A percentile compares a stretch with the other conserved stretches of the same genome.
Evolutionary conservation across 1,139 yeast genomes (phyloP).

Genomic region (Blastobotrys capitulatus): DNA sequence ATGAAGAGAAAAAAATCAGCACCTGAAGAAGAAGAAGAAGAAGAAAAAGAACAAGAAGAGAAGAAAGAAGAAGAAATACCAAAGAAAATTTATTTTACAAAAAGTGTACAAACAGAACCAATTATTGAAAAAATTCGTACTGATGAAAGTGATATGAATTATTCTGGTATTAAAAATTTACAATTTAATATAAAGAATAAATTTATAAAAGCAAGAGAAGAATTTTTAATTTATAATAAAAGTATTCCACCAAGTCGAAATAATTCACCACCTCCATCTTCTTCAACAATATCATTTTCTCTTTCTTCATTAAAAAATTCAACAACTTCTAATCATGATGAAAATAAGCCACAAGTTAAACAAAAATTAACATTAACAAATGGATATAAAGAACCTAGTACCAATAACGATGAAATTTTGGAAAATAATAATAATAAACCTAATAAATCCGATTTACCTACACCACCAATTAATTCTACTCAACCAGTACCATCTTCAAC

Average conservation of each 20-base stretch:
- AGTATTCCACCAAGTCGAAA: neutral
- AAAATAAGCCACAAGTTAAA: no score
- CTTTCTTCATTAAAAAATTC: neutral
- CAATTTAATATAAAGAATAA: neutral
- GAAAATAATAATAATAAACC: no score
- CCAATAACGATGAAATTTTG: no score
- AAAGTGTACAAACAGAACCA: conserved; percentile 8
- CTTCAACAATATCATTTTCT: neutral
- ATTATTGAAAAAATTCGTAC: conserved; percentile 1
- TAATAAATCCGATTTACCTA: no score
- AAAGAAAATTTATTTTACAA: neutral
- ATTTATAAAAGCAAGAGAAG: conserved; percentile 12
- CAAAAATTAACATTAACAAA: no score
- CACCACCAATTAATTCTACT: no score
- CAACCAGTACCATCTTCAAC: no score
- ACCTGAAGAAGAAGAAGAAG: neutral
- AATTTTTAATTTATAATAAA: neutral
- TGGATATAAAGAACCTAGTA: no score
- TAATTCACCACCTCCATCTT: neutral
- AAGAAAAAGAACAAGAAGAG: neutral
- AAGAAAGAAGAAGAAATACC: neutral
- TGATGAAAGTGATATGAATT: neutral
- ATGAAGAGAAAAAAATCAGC: conserved; percentile 4
- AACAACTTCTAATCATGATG: no score
- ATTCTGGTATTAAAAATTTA: neutral